A percentile compares a stretch with the other conserved stretches of the same genome.
Evolutionary conservation across 352 stramenopile genomes (phyloP).

Genomic region (Halophytophthora batemanensis): DNA sequence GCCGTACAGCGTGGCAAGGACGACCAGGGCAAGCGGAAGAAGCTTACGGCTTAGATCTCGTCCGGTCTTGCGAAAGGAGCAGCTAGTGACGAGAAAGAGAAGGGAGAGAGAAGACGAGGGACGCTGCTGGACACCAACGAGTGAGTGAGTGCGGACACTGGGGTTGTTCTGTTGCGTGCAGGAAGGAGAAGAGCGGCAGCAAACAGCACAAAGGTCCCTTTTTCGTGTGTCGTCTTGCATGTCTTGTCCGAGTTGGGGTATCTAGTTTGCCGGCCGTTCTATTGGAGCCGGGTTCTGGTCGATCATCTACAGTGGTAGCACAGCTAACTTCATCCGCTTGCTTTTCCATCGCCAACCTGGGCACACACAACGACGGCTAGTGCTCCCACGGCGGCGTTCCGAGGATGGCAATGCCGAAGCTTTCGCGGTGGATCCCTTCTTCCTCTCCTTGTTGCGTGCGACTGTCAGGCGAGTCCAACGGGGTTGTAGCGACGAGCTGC

Average conservation of each 20-base stretch:
- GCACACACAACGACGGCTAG: constrained; percentile 6
- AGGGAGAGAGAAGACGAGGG: constrained; percentile 9
- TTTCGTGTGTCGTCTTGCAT: constrained; percentile 10
- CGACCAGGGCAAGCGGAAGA: constrained; percentile 84
- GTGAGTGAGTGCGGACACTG: constrained; percentile 17
- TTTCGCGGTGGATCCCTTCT: constrained; percentile 18
- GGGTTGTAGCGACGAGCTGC: constrained; percentile 27
- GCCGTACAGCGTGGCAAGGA: constrained; percentile 91
- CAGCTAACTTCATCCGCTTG: background rate
- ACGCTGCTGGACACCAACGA: constrained; percentile 4
- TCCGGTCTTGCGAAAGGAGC: constrained; percentile 11
- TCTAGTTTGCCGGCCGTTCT: constrained; percentile 15
- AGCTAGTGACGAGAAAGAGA: constrained; percentile 9
- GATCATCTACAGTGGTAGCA: no score
- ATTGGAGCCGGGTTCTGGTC: constrained; percentile 11
- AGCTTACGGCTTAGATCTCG: constrained; percentile 56
- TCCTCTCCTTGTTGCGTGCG: constrained; percentile 4
- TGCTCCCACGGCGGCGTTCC: constrained; percentile 31
- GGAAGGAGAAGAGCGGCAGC: constrained; percentile 29
- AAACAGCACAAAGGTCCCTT: constrained; percentile 18
- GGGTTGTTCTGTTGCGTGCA: constrained; percentile 24
- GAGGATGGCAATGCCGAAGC: constrained; percentile 53
- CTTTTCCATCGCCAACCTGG: constrained; percentile 6
- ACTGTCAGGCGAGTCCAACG: constrained; percentile 7
- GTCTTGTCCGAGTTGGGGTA: constrained; percentile 4